These are phyloP conservation scores for Triangularia verruculosa DNA, from an alignment of 2,329 filamentous ascomycete genomes.

Conservation along the genomic window DNA sequence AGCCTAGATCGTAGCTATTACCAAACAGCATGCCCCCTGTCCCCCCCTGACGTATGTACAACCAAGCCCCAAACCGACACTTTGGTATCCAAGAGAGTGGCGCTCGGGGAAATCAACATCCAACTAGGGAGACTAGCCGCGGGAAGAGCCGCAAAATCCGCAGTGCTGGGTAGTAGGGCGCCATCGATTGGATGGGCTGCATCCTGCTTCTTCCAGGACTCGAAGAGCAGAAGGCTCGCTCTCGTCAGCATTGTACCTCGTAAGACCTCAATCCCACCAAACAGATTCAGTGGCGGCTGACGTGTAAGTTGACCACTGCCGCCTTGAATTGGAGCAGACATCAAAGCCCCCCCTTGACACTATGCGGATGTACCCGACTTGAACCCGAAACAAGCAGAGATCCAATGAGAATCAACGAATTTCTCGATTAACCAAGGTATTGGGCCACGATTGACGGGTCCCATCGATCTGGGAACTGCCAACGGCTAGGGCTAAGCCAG, in stretches of 20 bases:
- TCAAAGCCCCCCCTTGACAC: background rate
- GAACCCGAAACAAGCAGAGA: background rate
- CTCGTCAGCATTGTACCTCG: background rate
- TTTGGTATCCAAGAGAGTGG: background rate
- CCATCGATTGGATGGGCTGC: background rate
- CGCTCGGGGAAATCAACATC: too few species aligned
- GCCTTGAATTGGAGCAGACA: background rate
- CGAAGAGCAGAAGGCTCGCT: background rate
- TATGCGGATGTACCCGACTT: constrained; percentile 7
- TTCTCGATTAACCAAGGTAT: background rate
- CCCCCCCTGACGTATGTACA: background rate
- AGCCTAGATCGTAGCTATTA: background rate
- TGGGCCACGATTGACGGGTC: constrained; percentile 1
- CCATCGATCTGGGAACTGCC: background rate
- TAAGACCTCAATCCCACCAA: background rate
- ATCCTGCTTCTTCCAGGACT: background rate
- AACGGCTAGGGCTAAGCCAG: background rate
- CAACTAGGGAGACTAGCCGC: too few species aligned
- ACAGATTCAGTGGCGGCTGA: background rate
- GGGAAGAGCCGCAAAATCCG: constrained; percentile 1
- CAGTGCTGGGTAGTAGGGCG: background rate
- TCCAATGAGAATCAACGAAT: background rate
- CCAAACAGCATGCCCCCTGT: background rate
- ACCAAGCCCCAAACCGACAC: background rate
- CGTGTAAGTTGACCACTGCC: background rate